Conservation (phyloP, 1,284 basidiomycete genomes). For the Rhodotorula sp. region DNA sequence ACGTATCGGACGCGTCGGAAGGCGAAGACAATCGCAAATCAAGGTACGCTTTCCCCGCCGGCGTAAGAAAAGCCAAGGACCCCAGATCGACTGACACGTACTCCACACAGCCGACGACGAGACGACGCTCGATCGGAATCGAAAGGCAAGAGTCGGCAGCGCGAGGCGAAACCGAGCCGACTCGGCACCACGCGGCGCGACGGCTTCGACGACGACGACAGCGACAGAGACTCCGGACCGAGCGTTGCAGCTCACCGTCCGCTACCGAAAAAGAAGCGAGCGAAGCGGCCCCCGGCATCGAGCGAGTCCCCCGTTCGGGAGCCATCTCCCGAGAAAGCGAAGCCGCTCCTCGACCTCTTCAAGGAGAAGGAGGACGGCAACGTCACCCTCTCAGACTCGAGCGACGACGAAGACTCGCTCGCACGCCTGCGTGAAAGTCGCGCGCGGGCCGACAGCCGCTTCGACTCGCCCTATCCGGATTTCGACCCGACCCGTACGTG, state of each 20-base stretch:
- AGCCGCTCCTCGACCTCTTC: not conserved
- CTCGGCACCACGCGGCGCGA: not conserved
- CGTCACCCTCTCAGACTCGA: not conserved
- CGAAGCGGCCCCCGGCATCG: not conserved
- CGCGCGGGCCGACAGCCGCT: not conserved
- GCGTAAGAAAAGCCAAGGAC: too few species aligned
- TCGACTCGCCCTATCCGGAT: constrained; percentile 4
- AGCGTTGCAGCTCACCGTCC: too few species aligned
- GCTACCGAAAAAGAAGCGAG: not conserved
- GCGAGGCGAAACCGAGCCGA: not conserved
- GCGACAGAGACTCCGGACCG: not conserved
- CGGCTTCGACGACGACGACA: constrained; percentile 59
- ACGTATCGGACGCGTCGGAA: not conserved
- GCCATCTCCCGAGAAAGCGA: not conserved
- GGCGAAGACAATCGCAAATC: not conserved
- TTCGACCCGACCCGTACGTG: not conserved
- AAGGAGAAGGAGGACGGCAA: not conserved
- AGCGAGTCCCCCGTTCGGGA: not conserved
- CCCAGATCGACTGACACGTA: too few species aligned
- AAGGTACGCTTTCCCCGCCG: too few species aligned
- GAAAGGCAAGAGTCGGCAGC: not conserved
- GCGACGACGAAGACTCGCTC: not conserved
- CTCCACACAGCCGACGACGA: not conserved
- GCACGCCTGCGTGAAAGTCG: not conserved
- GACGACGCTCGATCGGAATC: not conserved